Evolutionary conservation across 1,284 basidiomycete species (phyloP), one percentile per base, ranked within the genome.

Genomic region (Vanrija pseudolonga): DNA sequence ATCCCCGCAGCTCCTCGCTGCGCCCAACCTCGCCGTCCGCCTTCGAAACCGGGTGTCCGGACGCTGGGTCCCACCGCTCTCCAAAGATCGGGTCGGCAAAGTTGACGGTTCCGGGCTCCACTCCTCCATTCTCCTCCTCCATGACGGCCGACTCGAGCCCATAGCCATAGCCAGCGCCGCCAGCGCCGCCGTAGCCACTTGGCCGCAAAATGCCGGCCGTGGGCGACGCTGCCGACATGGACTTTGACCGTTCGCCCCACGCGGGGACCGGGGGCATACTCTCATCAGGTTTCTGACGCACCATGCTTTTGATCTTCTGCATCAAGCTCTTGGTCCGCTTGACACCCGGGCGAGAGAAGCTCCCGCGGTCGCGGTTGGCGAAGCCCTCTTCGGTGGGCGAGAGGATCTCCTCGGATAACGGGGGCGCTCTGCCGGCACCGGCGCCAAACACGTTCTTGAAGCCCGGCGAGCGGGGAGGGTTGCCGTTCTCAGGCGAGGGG

Each of bases 251-350:
- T 20, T 37, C 51, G 19, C 52, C 47, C 18, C 36, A 22, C 22
- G 44, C 18, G 46, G 37, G 32, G 48, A 46, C 50, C 47, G 52
- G 15, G 53, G 50, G 41, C 37, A 24, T 47, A 45, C 44, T 46
- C 39, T 24, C 39, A 23, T 56, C 54, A 3, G 51, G 43, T 20
- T 53, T 51, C 44, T 51, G 63, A 73, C 74, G 67, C 66, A 77
- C 76, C 76, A 78, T 77, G 51, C 69, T 69, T 65, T 73, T 73
- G 57, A 78, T 64, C 55, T 73, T 76, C 63, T 78, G 76, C 71
- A 78, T 76, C 67, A 78, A 64, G 58, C 73, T 76, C 59, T 76
- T 76, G 19, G 68, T 76, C 20, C 76, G 66, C 64, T 76, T 77
- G 61, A 77, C 68, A 12, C 32, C 32, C 4, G 32, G 32, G 32